phyloP scores from a whole-genome alignment of 192 early-diverging fungal genomes.

The Backusella circina region DNA sequence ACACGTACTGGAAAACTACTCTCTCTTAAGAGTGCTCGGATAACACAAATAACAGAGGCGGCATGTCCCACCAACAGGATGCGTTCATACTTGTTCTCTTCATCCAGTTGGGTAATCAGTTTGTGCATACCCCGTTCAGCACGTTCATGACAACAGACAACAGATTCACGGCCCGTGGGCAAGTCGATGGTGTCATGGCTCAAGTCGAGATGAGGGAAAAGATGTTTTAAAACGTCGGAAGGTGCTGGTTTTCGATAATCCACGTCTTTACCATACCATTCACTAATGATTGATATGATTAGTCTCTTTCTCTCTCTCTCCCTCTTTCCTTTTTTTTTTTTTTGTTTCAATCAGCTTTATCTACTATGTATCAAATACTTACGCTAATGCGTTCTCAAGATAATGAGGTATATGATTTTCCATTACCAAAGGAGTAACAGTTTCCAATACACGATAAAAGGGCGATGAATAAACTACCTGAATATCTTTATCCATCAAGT shows the following conservation, averaged over 20 bases:
- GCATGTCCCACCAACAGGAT: slow-evolving; percentile 26
- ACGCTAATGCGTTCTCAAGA: slow-evolving; percentile 23
- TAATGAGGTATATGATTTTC: slow-evolving; percentile 1
- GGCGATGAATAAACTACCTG: slow-evolving; percentile 28
- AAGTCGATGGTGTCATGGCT: slow-evolving; percentile 9
- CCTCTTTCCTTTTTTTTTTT: not conserved
- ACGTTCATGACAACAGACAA: slow-evolving; percentile 13
- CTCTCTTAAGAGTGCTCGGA: slow-evolving; percentile 25
- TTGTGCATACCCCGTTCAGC: slow-evolving; percentile 7
- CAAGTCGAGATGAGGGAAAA: slow-evolving; percentile 13
- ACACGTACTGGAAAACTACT: not conserved
- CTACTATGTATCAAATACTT: not conserved
- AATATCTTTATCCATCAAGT: slow-evolving; percentile 17
- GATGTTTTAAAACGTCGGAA: not conserved
- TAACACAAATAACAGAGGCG: slow-evolving; percentile 19
- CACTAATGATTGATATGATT: not conserved
- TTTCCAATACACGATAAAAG: slow-evolving; percentile 30
- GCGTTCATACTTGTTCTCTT: not conserved
- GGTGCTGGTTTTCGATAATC: slow-evolving; percentile 9
- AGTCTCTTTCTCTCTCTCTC: not conserved
- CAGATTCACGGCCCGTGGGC: slow-evolving; percentile 16
- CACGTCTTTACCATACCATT: slow-evolving; percentile 22
- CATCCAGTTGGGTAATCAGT: slow-evolving; percentile 8
- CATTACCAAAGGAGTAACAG: slow-evolving; percentile 11
- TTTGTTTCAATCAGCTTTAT: not conserved